Evolutionary conservation across 1,284 basidiomycete genomes (phyloP), one percentile per base, ranked within the genome.

Genomic region (Dichomitus squalens): DNA sequence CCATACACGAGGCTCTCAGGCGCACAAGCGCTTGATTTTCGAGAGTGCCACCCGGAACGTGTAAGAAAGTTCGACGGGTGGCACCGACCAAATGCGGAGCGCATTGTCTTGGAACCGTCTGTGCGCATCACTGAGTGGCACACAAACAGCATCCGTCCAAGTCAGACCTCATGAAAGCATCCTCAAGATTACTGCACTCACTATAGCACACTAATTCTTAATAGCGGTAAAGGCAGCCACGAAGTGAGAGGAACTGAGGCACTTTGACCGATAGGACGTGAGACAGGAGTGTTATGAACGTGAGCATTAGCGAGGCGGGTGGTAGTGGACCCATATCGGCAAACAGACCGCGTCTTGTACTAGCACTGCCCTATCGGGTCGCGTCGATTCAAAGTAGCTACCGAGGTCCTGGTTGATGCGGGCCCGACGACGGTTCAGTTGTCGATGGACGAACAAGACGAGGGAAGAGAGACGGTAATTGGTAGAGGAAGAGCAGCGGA

Each of bases 1-100:
- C 48, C 53, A 36, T 38, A 27, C 60, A 60, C 49, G 60, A 59
- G 60, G 60, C 56, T 25, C n/a, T 44, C 49, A 53, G 52, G 50
- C 51, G 57, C 52, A 27, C 27, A 18, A 34, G 53, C 53, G 52
- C 58, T 49, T 47, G 46, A 41, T 29, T 47, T 44, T 57, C 34
- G 53, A 52, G 25, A 7, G 29, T 36, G 44, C 44, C 44, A 47
- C 44, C 29, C 44, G 44, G 44, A 47, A 47, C 44, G 9, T 21
- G 12, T n/a, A 12, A 6, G 27, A n/a, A 18, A 47, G 12, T 11
- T 18, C 27, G 44, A 27, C 29, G 44, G 44, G 44, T 34, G 44
- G 29, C 44, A 47, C 44, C 18, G 11, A 47, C 11, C n/a, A 12
- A 9, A 47, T 34, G 29, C 18, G 31, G 18, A 25, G n/a, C n/a